Base-by-base conservation (phyloP, 352 stramenopile species). In the Globisporangium spinosum region DNA sequence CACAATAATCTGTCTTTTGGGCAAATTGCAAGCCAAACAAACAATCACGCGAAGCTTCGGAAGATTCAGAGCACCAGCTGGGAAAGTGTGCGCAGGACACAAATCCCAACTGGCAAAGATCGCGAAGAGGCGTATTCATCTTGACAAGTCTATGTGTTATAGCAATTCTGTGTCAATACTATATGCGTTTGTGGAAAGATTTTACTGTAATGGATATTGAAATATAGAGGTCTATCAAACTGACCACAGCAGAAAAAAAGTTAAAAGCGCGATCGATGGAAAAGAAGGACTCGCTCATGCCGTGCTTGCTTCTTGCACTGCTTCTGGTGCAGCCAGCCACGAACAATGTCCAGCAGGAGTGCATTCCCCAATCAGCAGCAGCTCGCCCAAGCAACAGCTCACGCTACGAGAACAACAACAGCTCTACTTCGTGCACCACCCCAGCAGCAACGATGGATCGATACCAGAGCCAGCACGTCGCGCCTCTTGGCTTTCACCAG, bases 51-150 rank as follows among this genome's bases (percentile, higher is more conserved):
- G 2, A 45, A 45, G 38, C 38, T 45, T 45, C 20, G 45, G 56
- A 61, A 61, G 27, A 47, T 61, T 47, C 56, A 23, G 56, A 61
- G 32, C 56, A 29, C 56, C 56, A 61, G 56, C 29, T 61, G 56
- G 56, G 54, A 60, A 60, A 60, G 20, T 27, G 17, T 27, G 47
- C 56, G 32, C 29, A 47, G 27, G 55, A 61, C 56, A 61, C 56
- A 61, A 61, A 61, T 61, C 29, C 32, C 32, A 61, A 61, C 56
- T 15, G 56, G 13, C 20, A 20, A 13, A n/a, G 34, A 35, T 25
- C 32, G 54, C 22, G 27, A 23, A n/a, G 13, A 15, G 8, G 9
- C 32, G 17, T 60, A 43, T 43, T 34, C 13, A 27, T 17, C 8
- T 43, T 17, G 0, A 9, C 1, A 9, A 59, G 8, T 17, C 43